Evolutionary conservation across 306 rosid genomes (phyloP).

Genomic region (Alnus rubra): DNA sequence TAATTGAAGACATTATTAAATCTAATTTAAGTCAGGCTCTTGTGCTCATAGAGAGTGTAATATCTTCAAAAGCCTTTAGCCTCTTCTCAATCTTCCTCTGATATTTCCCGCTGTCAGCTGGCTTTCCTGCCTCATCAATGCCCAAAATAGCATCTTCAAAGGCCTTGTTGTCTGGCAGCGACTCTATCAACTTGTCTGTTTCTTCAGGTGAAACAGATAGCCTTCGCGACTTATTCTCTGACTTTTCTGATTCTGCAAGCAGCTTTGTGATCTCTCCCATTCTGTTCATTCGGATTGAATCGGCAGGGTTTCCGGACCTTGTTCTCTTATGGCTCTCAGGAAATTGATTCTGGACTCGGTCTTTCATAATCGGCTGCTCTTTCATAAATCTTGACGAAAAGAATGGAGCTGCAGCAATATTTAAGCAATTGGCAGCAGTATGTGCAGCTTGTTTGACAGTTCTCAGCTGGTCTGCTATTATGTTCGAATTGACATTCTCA

Average conservation of each 20-base stretch:
- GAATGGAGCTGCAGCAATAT: slow-evolving; percentile 80
- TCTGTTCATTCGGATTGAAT: slow-evolving; percentile 43
- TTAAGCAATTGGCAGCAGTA: slow-evolving; percentile 51
- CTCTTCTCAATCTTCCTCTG: slow-evolving; percentile 72
- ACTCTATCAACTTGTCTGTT: slow-evolving; percentile 35
- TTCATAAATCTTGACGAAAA: slow-evolving; percentile 52
- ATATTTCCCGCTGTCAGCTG: slow-evolving; percentile 18
- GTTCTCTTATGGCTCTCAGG: slow-evolving; percentile 82
- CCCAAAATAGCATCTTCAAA: slow-evolving; percentile 92
- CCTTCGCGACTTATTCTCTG: slow-evolving; percentile 69
- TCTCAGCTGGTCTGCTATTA: slow-evolving; percentile 29
- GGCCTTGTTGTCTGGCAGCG: slow-evolving; percentile 76
- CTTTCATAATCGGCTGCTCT: slow-evolving; percentile 36
- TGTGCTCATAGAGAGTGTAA: slow-evolving; percentile 85
- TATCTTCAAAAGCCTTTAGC: slow-evolving; percentile 86
- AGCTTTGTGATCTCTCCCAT: slow-evolving; percentile 33
- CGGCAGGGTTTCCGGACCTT: slow-evolving; percentile 78
- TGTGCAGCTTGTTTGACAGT: slow-evolving; percentile 30
- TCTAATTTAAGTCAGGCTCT: slow-evolving; percentile 54
- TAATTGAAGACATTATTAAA: neutral
- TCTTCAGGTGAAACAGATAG: slow-evolving; percentile 43
- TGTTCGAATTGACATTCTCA: slow-evolving; percentile 66
- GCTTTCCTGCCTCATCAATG: slow-evolving; percentile 37
- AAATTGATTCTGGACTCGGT: slow-evolving; percentile 40
- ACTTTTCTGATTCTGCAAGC: slow-evolving; percentile 31